Evolutionary conservation across 2,329 filamentous ascomycete species (phyloP), one percentile per base, ranked within the genome.

Genomic region (Ascochyta pisi): DNA sequence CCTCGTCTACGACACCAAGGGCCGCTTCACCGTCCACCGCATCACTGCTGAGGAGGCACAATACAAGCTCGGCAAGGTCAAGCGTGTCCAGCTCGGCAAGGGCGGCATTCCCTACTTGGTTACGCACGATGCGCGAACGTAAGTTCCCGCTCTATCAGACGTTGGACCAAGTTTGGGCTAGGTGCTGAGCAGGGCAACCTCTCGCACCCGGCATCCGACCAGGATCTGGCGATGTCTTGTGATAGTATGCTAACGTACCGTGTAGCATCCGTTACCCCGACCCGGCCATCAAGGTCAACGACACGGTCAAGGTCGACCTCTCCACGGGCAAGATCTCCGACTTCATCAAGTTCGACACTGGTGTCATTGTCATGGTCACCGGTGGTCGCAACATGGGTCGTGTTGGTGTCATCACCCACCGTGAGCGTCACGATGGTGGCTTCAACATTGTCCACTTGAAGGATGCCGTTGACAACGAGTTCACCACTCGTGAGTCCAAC

Each of bases 121-220:
- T 91, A 99, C 95, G 93, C 95, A 99, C 91, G 95, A 99, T 95
- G 95, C 95, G 85, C 90, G 95, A 92, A 99, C 95, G 94, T 99
- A 86, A 96, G 94, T 98, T 90, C 89, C 86, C 84, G 90, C 90
- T 97, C 93, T 95, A 93, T 97, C 94, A 97, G 94, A 89, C 94
- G 94, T 97, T 97, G 94, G 92, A 94, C 71, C 71, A 60, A 73
- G 73, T 73, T 73, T 76, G 72, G 73, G 72, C 71, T 71, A 71
- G 71, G 67, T 73, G 68, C 56, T 58, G 53, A 56, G 53, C 65
- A 70, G 69, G 67, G 65, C 58, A 64, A 70, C 64, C 66, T 71
- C 55, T 58, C 58, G 54, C 94, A 92, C 96, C 93, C 96, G 93
- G 89, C 93, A 94, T 96, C 96, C 92, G 91, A 95, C 91, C 92